Conservation (phyloP, 352 stramenopile genomes). For the Phytophthora pisi region DNA sequence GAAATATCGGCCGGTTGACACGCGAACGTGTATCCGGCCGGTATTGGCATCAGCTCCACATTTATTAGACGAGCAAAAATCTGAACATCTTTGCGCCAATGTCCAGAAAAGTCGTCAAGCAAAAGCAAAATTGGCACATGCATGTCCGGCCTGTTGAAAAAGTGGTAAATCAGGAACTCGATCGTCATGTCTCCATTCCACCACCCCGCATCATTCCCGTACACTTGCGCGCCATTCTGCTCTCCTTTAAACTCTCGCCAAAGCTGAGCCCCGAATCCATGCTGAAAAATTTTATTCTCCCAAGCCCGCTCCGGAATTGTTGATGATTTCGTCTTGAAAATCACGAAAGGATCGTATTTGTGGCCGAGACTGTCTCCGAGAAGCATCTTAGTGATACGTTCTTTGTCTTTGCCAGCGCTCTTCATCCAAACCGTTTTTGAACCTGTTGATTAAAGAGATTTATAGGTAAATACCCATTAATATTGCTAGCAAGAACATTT, state of each 20-base stretch:
- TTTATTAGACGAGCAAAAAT: background rate
- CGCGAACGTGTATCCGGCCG: conserved; percentile 8
- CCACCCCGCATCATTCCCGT: background rate
- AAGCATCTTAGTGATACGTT: too few species aligned
- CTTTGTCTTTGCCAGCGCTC: too few species aligned
- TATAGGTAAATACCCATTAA: too few species aligned
- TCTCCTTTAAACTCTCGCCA: background rate
- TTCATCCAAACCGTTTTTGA: too few species aligned
- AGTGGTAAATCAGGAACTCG: background rate
- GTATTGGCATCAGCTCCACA: background rate
- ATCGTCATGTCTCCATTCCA: background rate
- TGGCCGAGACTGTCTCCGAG: too few species aligned
- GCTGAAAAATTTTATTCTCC: background rate
- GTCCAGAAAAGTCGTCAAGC: background rate
- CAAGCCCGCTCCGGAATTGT: background rate
- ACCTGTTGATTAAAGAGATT: too few species aligned
- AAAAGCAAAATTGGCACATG: too few species aligned
- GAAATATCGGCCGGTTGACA: too few species aligned
- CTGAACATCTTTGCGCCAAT: conserved; percentile 9
- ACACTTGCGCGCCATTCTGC: background rate
- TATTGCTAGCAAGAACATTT: too few species aligned
- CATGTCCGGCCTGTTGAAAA: too few species aligned
- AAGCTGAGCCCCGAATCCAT: background rate
- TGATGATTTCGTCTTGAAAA: background rate
- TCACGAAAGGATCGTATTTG: background rate